These are phyloP conservation scores for Cercospora zeina DNA, from an alignment of 2,329 filamentous ascomycete genomes.

Conservation along the genomic window DNA sequence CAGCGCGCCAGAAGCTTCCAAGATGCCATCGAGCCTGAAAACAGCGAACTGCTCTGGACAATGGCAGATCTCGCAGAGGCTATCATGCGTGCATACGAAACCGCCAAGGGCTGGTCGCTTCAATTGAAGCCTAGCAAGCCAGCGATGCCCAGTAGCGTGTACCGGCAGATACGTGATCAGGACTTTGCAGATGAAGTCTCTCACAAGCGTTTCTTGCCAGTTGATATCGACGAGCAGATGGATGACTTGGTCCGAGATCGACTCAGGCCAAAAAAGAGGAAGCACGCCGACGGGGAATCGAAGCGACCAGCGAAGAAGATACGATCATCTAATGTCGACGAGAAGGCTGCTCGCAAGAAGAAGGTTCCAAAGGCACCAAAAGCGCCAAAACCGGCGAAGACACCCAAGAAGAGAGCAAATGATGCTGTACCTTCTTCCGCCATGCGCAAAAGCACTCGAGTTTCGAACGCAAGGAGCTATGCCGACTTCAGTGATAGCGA, in stretches of 20 bases:
- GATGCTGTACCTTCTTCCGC: constrained; percentile 45
- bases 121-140: constrained; percentile 81
- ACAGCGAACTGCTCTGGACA: constrained; percentile 76
- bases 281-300: constrained; percentile 31
- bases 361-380: constrained; percentile 41
- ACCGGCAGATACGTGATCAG: constrained; percentile 72
- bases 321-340: constrained; percentile 34
- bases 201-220: constrained; percentile 78
- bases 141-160: constrained; percentile 76
- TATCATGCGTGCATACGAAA: constrained; percentile 81
- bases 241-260: constrained; percentile 71
- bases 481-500: constrained; percentile 46
- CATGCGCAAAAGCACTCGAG: constrained; percentile 47
- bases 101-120: constrained; percentile 80
- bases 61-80: constrained; percentile 84
- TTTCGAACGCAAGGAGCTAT: constrained; percentile 47
- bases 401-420: constrained; percentile 41
- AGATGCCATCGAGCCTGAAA: constrained; percentile 69
- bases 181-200: constrained; percentile 80
- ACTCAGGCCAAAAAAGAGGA: constrained; percentile 61
- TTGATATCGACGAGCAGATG: constrained; percentile 70
- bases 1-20: constrained; percentile 88
- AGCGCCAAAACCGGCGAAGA: constrained; percentile 41
- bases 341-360: constrained; percentile 26
- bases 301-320: constrained; percentile 35